phyloP scores from a whole-genome alignment of 1,284 basidiomycete genomes.

The Pseudozyma hubeiensis region DNA sequence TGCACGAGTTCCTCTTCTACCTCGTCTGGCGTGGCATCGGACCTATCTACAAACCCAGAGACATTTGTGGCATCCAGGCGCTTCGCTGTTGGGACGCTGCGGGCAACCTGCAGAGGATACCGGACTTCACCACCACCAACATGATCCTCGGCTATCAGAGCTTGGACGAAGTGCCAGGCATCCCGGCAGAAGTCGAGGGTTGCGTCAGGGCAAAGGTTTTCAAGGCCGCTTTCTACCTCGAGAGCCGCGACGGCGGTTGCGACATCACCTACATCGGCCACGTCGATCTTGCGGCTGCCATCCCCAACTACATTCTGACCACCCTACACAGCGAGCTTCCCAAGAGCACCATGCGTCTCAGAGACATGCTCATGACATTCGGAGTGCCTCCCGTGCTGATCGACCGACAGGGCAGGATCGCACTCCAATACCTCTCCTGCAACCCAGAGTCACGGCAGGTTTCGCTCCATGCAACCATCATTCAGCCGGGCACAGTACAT shows the following conservation, averaged over 20 bases:
- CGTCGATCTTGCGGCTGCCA: slow-evolving; percentile 36
- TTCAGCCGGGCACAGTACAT: slow-evolving; percentile 45
- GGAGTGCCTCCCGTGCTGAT: slow-evolving; percentile 55
- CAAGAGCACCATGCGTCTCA: slow-evolving; percentile 28
- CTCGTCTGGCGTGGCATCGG: slow-evolving; percentile 56
- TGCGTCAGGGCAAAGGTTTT: slow-evolving; percentile 49
- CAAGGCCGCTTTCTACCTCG: slow-evolving; percentile 51
- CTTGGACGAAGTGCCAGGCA: slow-evolving; percentile 39
- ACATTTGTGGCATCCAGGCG: slow-evolving; percentile 50
- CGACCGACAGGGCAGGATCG: slow-evolving; percentile 40
- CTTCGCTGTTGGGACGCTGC: slow-evolving; percentile 39
- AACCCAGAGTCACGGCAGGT: slow-evolving; percentile 46
- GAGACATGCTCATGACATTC: slow-evolving; percentile 51
- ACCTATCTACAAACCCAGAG: slow-evolving; percentile 52
- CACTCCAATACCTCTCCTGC: slow-evolving; percentile 43
- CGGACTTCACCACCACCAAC: slow-evolving; percentile 37
- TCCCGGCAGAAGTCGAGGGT: slow-evolving; percentile 38
- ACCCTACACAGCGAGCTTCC: slow-evolving; percentile 50
- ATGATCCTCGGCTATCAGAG: slow-evolving; percentile 47
- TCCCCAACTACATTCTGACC: slow-evolving; percentile 50
- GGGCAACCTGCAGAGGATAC: slow-evolving; percentile 31
- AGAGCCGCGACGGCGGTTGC: slow-evolving; percentile 38
- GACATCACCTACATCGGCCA: slow-evolving; percentile 54
- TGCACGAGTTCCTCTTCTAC: slow-evolving; percentile 57
- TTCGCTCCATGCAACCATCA: slow-evolving; percentile 38